Base-by-base conservation (phyloP, 305 asterid species). In the Fraxinus albicans region DNA sequence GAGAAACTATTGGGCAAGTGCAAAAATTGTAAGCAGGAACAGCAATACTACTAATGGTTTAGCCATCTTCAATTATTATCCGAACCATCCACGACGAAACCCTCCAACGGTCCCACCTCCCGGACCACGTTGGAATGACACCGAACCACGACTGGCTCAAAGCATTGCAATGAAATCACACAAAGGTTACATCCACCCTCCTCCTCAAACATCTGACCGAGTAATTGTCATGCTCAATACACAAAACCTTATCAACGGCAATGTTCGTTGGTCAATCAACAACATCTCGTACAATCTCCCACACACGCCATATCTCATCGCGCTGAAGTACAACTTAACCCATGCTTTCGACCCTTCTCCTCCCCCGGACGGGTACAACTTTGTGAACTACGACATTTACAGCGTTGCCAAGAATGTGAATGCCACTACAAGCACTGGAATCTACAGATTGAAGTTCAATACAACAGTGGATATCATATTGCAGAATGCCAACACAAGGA, bases 401-500 rank as follows among this genome's bases (percentile, higher is more conserved):
- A 77, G 19, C 1, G 70, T 78, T 1, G 73, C 86, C 0, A 4
- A 13, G 0, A 92, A 96, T 4, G 73, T 60, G 0, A 96, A 96
- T 38, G 97, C 98, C 12, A 91, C 95, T 3, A 75, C 87, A 0
- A 92, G 98, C 84, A 86, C 83, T 76, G 86, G 88, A 0, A 90
- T 90, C 1, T 96, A 96, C 23, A 72, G 95, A 74, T 44, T 94
- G 82, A 25, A 75, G 79, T 93, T 92, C 91, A 90, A 93, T 84
- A 79, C 97, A 0, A 90, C 93, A 5, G 95, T 96, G 34, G 99
- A 96, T 38, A 38, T 96, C 6, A 79, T 95, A 3, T 33, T 95
- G 80, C 99, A 95, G 67, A 95, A 95, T 9, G 97, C 99, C 0
- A 95, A 94, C 75, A 91, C 96, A 0, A 92, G 89, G 96, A 87